phyloP scores from a whole-genome alignment of 78 protist species.

The Anaeramoeba flamelloides region DNA sequence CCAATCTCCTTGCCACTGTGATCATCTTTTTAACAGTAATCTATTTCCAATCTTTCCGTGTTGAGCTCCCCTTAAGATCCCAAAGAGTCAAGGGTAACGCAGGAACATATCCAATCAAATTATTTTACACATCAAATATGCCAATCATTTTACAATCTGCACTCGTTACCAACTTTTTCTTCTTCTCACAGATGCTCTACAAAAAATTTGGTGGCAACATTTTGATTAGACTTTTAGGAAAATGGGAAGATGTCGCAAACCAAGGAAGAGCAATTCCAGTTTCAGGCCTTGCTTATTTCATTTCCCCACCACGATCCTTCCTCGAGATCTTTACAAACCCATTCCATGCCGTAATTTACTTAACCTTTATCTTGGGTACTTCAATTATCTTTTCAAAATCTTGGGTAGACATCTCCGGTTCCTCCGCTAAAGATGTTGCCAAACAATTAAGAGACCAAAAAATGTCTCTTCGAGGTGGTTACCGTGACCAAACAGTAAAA shows the following conservation, averaged over 20 bases:
- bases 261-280: slow-evolving; percentile 46
- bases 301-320: slow-evolving; percentile 86
- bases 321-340: slow-evolving; percentile 76
- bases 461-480: slow-evolving; percentile 37
- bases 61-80: slow-evolving; percentile 72
- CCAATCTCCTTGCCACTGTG: slow-evolving; percentile 92
- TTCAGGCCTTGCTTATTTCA: slow-evolving; percentile 92
- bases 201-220: slow-evolving; percentile 65
- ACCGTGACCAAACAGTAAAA: slow-evolving; percentile 39
- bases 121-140: slow-evolving; percentile 98
- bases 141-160: slow-evolving; percentile 98
- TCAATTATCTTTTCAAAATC: slow-evolving; percentile 91
- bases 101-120: slow-evolving; percentile 93
- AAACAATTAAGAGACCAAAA: slow-evolving; percentile 74
- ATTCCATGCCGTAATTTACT: slow-evolving; percentile 81
- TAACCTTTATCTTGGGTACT: slow-evolving; percentile 70
- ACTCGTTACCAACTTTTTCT: slow-evolving; percentile 79
- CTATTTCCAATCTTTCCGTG: slow-evolving; percentile 94
- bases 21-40: slow-evolving; percentile 89
- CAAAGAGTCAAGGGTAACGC: no score
- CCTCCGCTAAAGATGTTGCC: slow-evolving; percentile 85
- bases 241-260: slow-evolving; percentile 74
- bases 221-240: slow-evolving; percentile 81
- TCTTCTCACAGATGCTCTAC: slow-evolving; percentile 90
- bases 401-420: slow-evolving; percentile 84